Percentiles rank a stretch among this genome's conserved stretches.
phyloP scores from a whole-genome alignment of 1,284 basidiomycete genomes.

The Retiboletus flavoniger region DNA sequence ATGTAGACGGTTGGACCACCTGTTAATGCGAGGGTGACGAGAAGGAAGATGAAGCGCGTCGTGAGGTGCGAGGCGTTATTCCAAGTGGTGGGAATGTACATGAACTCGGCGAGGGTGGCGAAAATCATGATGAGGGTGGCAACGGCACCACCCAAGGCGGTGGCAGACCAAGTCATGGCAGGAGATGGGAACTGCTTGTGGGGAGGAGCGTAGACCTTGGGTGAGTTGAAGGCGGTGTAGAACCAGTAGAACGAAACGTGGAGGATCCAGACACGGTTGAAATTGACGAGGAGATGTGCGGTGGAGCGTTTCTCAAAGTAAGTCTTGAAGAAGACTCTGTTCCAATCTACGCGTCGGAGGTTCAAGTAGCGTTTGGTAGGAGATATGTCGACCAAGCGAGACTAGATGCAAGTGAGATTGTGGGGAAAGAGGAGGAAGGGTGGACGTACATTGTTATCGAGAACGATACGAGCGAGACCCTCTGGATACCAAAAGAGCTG shows the following conservation, averaged over 20 bases:
- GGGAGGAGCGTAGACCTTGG: conserved; percentile 82
- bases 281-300: conserved; percentile 91
- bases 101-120: conserved; percentile 89
- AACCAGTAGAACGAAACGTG: conserved; percentile 92
- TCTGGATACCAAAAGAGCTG: conserved; percentile 99
- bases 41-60: conserved; percentile 82
- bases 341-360: conserved; percentile 89
- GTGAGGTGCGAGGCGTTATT: conserved; percentile 94
- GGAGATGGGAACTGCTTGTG: conserved; percentile 57
- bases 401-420: conserved; percentile 43
- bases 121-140: conserved; percentile 88
- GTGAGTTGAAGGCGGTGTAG: conserved; percentile 95
- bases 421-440: neutral
- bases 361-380: conserved; percentile 91
- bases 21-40: conserved; percentile 83
- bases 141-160: conserved; percentile 88
- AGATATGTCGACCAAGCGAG: conserved; percentile 84
- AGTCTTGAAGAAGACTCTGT: conserved; percentile 93
- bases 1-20: conserved; percentile 91
- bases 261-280: conserved; percentile 95
- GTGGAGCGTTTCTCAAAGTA: conserved; percentile 94
- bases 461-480: conserved; percentile 88
- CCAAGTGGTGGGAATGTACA: conserved; percentile 97
- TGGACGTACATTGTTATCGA: conserved; percentile 75
- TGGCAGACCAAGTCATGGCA: conserved; percentile 91